Base-by-base conservation (phyloP, 2,329 filamentous ascomycete genomes). In the Neurospora sp. region DNA sequence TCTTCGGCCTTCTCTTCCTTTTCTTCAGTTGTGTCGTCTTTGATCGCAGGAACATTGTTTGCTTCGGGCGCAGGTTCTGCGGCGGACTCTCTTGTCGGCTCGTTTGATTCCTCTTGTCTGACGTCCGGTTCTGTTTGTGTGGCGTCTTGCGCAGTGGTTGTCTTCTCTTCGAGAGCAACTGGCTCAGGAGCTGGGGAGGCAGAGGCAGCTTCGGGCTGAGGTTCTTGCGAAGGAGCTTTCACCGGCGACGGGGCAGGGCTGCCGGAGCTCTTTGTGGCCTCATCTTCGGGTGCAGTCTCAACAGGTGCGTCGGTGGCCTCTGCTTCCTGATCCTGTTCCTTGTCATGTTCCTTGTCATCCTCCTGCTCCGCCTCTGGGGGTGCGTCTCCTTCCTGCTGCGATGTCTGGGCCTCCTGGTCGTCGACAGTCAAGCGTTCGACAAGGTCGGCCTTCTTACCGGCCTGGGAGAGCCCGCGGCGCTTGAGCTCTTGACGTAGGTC, bases 401-500 rank as follows among this genome's bases (percentile, higher is more conserved):
- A 62, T 62, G 28, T 33, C 52, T 62, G 52, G 13, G 70, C 67
- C n/a, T 76, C 74, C 68, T 77, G 76, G 15, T 70, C 77, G 58
- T 82, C 81, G 40, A 80, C 81, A 67, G 80, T 81, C 66, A 95
- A 80, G 71, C 90, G 87, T 71, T 90, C 86, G 70, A 94, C 84
- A 66, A 93, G 86, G 71, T 91, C 91, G 33, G 89, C 85, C 78
- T 93, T 92, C 68, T 93, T 84, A 9, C 92, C 92, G 33, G 87
- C 86, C 72, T 89, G 86, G 6, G 88, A 82, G 46, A 94, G 85
- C n/a, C 89, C 89, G 73, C 91, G 87, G 71, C 83, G 84, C 80
- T 92, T 93, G 58, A 94, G 84, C 82, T 93, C 91, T 28, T 87
- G 87, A 79, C 90, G 91, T 71, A 95, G 85, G 76, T 93, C 90